Evolutionary conservation across 2,329 filamentous ascomycete species (phyloP).

Genomic region (Aspergillus felis): DNA sequence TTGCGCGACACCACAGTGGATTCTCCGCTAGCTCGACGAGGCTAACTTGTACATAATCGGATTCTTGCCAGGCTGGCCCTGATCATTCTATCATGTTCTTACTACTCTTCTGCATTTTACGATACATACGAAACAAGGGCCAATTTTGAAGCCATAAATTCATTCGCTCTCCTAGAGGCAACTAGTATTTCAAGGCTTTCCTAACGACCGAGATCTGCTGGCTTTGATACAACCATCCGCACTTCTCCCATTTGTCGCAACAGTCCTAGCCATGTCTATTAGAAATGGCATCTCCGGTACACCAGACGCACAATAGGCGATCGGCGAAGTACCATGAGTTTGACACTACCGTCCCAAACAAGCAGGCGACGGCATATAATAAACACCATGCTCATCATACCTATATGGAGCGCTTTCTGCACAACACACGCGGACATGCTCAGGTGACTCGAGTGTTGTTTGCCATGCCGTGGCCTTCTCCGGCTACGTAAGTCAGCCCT

Average conservation of each 20-base stretch:
- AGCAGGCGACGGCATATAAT: too few relatives aligned
- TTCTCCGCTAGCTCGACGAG: not conserved
- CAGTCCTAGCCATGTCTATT: slow-evolving; percentile 43
- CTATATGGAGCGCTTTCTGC: slow-evolving; percentile 68
- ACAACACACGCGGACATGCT: slow-evolving; percentile 80
- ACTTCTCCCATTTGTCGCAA: slow-evolving; percentile 42
- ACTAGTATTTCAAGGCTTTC: not conserved
- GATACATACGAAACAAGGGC: not conserved
- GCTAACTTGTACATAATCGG: not conserved
- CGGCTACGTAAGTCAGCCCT: slow-evolving; percentile 71
- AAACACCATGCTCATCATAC: slow-evolving; percentile 70
- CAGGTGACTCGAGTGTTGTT: slow-evolving; percentile 71
- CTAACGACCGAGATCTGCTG: slow-evolving; percentile 63
- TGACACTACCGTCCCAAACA: slow-evolving; percentile 63
- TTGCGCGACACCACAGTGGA: not conserved
- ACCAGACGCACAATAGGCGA: slow-evolving; percentile 70
- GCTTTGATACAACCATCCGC: too few relatives aligned
- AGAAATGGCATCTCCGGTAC: slow-evolving; percentile 58
- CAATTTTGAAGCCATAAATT: not conserved
- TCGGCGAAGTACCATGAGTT: slow-evolving; percentile 68
- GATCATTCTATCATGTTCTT: not conserved
- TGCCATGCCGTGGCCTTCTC: slow-evolving; percentile 60
- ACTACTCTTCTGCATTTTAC: not conserved
- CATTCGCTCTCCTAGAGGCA: not conserved
- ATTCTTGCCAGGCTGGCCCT: not conserved